phyloP scores from a whole-genome alignment of 2,329 filamentous ascomycete species.

The Neonectria faginata region DNA sequence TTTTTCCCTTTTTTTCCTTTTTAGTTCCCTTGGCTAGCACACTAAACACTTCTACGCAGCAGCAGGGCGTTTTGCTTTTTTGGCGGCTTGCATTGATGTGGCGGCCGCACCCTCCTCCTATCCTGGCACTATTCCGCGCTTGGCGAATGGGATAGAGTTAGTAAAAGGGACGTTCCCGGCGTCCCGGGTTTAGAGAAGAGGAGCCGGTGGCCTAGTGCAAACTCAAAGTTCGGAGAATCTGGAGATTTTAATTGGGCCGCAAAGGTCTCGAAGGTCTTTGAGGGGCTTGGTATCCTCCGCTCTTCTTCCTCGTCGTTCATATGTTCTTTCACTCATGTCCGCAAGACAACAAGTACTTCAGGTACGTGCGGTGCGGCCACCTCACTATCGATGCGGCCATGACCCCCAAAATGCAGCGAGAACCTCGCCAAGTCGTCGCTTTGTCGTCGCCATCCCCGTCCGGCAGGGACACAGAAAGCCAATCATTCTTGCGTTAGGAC shows the following conservation, averaged over 20 bases:
- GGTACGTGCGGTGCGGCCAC: neutral
- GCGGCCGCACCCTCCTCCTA: neutral
- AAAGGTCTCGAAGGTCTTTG: slow-evolving; percentile 1
- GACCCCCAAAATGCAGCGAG: neutral
- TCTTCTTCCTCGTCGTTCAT: neutral
- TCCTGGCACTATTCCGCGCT: too few relatives aligned
- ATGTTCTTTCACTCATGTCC: too few relatives aligned
- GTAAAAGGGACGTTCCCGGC: neutral
- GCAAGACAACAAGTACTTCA: too few relatives aligned
- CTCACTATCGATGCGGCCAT: neutral
- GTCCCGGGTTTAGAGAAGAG: neutral
- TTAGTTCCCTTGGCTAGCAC: neutral
- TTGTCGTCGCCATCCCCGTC: neutral
- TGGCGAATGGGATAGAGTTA: neutral
- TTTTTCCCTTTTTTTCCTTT: neutral
- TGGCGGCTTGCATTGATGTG: neutral
- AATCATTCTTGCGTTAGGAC: neutral
- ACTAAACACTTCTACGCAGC: too few relatives aligned
- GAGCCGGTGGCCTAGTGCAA: neutral
- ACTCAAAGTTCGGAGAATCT: neutral
- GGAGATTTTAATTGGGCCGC: slow-evolving; percentile 7
- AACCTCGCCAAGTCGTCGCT: neutral
- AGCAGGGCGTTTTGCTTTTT: neutral
- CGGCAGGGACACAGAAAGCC: neutral
- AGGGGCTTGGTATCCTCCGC: too few relatives aligned